A percentile compares a stretch with the other conserved stretches of the same genome.
phyloP scores from a whole-genome alignment of 2,329 filamentous ascomycete genomes.

The Curvularia verruculosa region DNA sequence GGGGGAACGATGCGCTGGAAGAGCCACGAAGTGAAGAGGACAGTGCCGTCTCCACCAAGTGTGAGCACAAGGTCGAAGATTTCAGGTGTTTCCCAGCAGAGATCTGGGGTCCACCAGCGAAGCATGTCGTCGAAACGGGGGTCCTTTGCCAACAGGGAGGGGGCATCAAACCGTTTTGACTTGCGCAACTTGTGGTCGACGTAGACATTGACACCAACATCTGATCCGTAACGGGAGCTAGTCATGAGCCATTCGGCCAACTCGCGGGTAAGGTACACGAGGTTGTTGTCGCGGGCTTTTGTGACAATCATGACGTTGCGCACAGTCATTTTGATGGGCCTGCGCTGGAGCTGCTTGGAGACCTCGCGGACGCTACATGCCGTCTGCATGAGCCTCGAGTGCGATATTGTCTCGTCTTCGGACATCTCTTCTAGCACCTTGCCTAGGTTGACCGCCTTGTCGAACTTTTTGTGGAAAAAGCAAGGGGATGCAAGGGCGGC shows the following conservation, averaged over 20 bases:
- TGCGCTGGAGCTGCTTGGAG: slow-evolving; percentile 89
- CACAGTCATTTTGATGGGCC: slow-evolving; percentile 90
- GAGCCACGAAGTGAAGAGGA: slow-evolving; percentile 89
- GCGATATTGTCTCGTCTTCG: slow-evolving; percentile 85
- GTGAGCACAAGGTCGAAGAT: slow-evolving; percentile 94
- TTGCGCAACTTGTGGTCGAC: slow-evolving; percentile 93
- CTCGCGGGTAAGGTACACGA: slow-evolving; percentile 88
- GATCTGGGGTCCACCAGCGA: slow-evolving; percentile 92
- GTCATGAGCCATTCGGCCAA: slow-evolving; percentile 84
- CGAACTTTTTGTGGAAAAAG: slow-evolving; percentile 97
- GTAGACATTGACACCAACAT: slow-evolving; percentile 93
- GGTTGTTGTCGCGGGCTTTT: slow-evolving; percentile 92
- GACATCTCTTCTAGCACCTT: slow-evolving; percentile 94
- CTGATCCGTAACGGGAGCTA: slow-evolving; percentile 86
- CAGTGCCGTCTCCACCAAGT: slow-evolving; percentile 84
- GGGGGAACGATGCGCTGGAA: slow-evolving; percentile 88
- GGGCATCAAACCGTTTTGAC: slow-evolving; percentile 84
- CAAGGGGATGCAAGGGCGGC: slow-evolving; percentile 86
- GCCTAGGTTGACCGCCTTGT: slow-evolving; percentile 92
- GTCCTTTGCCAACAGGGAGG: slow-evolving; percentile 74
- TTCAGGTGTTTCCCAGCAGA: slow-evolving; percentile 92
- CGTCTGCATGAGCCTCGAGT: slow-evolving; percentile 92
- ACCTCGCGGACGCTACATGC: slow-evolving; percentile 95
- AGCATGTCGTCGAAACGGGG: slow-evolving; percentile 81
- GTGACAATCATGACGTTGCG: slow-evolving; percentile 98